These are phyloP conservation scores for Meredithiella fracta DNA, from an alignment of 2,329 filamentous ascomycete genomes.

Conservation along the genomic window DNA sequence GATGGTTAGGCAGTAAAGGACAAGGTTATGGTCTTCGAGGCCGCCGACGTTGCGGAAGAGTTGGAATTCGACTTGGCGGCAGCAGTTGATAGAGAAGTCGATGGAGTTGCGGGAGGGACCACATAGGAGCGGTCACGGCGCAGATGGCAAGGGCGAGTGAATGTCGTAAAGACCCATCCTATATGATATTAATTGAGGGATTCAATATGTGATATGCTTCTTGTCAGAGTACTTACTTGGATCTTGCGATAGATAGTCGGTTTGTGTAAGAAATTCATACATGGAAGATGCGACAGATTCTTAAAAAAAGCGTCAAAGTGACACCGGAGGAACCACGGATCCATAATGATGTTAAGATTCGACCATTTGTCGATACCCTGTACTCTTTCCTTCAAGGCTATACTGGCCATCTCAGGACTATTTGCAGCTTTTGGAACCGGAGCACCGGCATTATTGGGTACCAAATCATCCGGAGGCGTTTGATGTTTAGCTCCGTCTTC, in stretches of 20 bases:
- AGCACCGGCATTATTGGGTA: conserved; percentile 12
- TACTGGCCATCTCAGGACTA: conserved; percentile 9
- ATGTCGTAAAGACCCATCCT: conserved; percentile 23
- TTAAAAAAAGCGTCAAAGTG: conserved; percentile 27
- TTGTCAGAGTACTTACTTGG: conserved; percentile 17
- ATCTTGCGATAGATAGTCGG: conserved; percentile 22
- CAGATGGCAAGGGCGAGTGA: conserved; percentile 25
- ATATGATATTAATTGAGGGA: too few species aligned
- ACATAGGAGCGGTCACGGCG: conserved; percentile 24
- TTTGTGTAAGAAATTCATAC: conserved; percentile 25
- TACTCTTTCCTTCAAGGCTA: conserved; percentile 10
- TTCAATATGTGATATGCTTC: too few species aligned
- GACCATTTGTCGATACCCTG: conserved; percentile 5
- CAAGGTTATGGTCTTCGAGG: conserved; percentile 22
- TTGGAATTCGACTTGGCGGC: conserved; percentile 24
- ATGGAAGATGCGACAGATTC: conserved; percentile 24
- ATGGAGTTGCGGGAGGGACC: conserved; percentile 21
- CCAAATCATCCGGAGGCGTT: conserved; percentile 9
- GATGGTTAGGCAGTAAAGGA: conserved; percentile 23
- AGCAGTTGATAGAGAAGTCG: conserved; percentile 24
- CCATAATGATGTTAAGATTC: not conserved
- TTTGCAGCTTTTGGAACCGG: conserved; percentile 7
- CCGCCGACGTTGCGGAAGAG: conserved; percentile 26
- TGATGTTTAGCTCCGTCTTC: not conserved
- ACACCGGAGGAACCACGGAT: conserved; percentile 21